Evolutionary conservation across 139 green algal genomes (phyloP).

Genomic region (Penium margaritaceum): DNA sequence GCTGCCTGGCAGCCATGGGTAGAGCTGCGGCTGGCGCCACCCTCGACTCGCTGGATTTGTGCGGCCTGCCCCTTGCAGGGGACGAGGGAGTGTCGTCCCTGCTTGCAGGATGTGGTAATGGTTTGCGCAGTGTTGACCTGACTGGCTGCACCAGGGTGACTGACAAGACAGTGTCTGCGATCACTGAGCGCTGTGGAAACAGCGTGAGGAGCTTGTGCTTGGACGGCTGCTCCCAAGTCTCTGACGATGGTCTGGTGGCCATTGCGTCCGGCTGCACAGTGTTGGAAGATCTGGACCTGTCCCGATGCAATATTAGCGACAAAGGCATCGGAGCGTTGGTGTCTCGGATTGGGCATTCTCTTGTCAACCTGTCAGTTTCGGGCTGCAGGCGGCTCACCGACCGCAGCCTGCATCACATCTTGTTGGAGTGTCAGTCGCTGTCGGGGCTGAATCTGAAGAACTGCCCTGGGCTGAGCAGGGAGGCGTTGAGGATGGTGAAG

Average conservation of each 20-base stretch:
- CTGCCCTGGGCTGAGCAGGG: not conserved
- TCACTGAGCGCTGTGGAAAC: not conserved
- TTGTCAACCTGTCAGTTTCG: not conserved
- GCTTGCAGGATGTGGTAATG: not conserved
- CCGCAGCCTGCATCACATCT: constrained; percentile 2
- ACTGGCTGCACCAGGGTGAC: not conserved
- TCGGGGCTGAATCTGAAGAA: constrained; percentile 9
- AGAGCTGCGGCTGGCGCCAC: not conserved
- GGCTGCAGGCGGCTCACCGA: constrained; percentile 1
- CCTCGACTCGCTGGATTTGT: not conserved
- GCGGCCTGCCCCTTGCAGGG: not conserved
- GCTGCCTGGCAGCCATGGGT: no score
- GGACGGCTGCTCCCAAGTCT: not conserved
- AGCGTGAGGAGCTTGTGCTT: not conserved
- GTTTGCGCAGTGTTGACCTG: not conserved
- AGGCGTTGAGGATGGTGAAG: not conserved
- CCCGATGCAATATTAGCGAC: not conserved
- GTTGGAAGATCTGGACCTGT: constrained; percentile 1
- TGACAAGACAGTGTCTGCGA: not conserved
- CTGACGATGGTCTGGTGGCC: not conserved
- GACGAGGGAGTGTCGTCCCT: not conserved
- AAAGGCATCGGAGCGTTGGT: not conserved
- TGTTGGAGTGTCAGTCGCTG: not conserved
- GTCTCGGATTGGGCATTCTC: not conserved
- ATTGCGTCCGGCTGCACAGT: not conserved